Base-by-base conservation (phyloP, 2,329 filamentous ascomycete genomes). In the Hypoxylon sp. region DNA sequence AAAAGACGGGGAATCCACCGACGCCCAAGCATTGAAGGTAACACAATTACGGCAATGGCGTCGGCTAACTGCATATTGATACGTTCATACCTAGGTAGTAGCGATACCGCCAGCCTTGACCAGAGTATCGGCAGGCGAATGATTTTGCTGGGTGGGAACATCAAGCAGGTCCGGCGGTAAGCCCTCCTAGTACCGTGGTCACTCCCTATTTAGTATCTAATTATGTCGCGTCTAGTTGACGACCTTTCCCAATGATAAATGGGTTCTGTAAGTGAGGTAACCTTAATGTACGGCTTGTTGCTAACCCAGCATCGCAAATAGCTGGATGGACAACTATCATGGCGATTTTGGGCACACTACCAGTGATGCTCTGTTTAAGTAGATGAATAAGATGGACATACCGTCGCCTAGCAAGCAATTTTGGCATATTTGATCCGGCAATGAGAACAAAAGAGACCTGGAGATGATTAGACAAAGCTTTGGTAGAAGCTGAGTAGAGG, bases 301-400 rank as follows among this genome's bases (percentile, higher is more conserved):
- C 30, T 13, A 32, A 32, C 24, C 24, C 24, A 26, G 4, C 24
- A 26, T 26, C 24, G 7, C 24, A 26, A 26, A 4, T 26, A 26
- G 24, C 4, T 47, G 43, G 43, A 47, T 47, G 43, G 43, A 47
- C 26, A 47, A 47, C 43, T 47, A 47, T 24, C 43, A 47, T 24
- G 43, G 43, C 7, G 26, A 47, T 19, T 47, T 47, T 15, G 43
- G 43, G 1, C 26, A 47, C 20, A 19, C 43, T 47, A 22, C 20
- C 20, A 47, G 43, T 19, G 24, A 47, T 15, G 43, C 11, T 8
- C 4, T 26, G 4, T 26, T n/a, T n/a, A n/a, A n/a, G n/a, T n/a
- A n/a, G n/a, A n/a, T n/a, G n/a, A n/a, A n/a, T n/a, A n/a, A n/a
- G n/a, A n/a, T n/a, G n/a, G n/a, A n/a, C n/a, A n/a, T n/a, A n/a